A percentile compares a stretch with the other conserved stretches of the same genome.
phyloP scores from a whole-genome alignment of 2,329 filamentous ascomycete species.

The Neofusicoccum laricinum region DNA sequence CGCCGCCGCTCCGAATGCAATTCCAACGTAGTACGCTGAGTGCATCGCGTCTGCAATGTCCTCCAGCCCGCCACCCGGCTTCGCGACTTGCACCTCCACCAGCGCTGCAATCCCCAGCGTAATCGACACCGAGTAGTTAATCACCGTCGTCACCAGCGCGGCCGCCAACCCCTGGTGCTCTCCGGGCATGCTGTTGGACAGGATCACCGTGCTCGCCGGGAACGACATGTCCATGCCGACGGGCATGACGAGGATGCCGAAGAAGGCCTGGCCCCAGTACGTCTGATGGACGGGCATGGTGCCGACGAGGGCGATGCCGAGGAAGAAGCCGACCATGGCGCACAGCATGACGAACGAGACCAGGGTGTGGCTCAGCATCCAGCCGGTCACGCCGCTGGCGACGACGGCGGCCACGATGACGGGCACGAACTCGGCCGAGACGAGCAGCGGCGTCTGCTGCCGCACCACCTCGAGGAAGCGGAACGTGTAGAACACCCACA shows the following conservation, averaged over 20 bases:
- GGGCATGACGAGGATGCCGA: conserved; percentile 34
- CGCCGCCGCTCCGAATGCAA: background rate
- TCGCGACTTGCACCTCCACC: background rate
- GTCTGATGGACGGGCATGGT: conserved; percentile 32
- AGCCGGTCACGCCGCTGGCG: conserved; percentile 35
- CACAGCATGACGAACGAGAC: conserved; percentile 38
- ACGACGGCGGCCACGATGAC: conserved; percentile 33
- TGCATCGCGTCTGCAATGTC: background rate
- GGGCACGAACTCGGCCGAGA: conserved; percentile 33
- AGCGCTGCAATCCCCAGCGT: conserved; percentile 14
- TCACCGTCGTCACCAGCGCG: conserved; percentile 14
- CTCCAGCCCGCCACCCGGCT: background rate
- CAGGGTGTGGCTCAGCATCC: conserved; percentile 37
- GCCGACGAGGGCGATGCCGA: conserved; percentile 29
- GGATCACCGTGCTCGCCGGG: conserved; percentile 15
- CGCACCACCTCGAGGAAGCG: conserved; percentile 34
- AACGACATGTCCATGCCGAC: conserved; percentile 32
- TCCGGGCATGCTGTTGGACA: conserved; percentile 14
- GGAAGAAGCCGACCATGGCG: conserved; percentile 34
- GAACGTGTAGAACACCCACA: conserved; percentile 39
- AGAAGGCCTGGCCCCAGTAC: conserved; percentile 38
- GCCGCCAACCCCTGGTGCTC: conserved; percentile 13
- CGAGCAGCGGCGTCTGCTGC: conserved; percentile 29
- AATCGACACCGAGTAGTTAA: conserved; percentile 12
- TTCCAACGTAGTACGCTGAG: background rate